A percentile compares a stretch with the other conserved stretches of the same genome.
Evolutionary conservation across 2,329 filamentous ascomycete species (phyloP).

Genomic region (Cucurbitaria berberidis): DNA sequence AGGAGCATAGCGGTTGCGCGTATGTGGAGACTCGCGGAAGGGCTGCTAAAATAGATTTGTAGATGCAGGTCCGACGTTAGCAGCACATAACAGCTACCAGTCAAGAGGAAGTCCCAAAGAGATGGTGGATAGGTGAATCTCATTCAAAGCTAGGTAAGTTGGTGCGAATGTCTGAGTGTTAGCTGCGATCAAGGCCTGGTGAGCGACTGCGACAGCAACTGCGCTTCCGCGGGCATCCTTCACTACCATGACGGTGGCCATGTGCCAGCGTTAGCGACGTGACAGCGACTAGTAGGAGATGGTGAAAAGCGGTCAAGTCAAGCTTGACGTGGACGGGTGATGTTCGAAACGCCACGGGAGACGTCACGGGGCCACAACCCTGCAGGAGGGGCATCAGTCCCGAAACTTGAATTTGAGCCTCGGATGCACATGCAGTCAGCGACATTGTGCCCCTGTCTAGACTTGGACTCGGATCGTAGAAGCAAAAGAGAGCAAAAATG

Average conservation of each 20-base stretch:
- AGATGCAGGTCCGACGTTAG: not conserved
- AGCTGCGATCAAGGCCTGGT: conserved; percentile 7
- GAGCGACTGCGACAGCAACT: not conserved
- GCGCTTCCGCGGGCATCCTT: conserved; percentile 5
- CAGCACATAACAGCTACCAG: not conserved
- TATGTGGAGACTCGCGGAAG: not conserved
- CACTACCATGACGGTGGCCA: conserved; percentile 1
- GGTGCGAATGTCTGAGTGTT: not conserved
- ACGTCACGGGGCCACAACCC: not conserved
- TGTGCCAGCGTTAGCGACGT: conserved; percentile 8
- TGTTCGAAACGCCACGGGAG: not conserved
- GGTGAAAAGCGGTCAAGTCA: conserved; percentile 2
- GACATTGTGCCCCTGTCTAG: not conserved
- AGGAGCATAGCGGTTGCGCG: conserved; percentile 11
- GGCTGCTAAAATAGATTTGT: not conserved
- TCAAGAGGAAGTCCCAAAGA: not conserved
- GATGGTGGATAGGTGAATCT: not conserved
- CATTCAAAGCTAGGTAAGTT: not conserved
- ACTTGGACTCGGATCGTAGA: not conserved
- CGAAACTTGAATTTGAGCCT: not conserved
- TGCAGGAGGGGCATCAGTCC: not conserved
- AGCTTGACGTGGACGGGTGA: not conserved
- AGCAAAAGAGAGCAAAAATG: not conserved
- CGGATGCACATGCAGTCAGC: not conserved
- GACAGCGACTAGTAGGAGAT: conserved; percentile 12